Conservation (phyloP, 441 rosid genomes). For the Erodium trifolium region DNA sequence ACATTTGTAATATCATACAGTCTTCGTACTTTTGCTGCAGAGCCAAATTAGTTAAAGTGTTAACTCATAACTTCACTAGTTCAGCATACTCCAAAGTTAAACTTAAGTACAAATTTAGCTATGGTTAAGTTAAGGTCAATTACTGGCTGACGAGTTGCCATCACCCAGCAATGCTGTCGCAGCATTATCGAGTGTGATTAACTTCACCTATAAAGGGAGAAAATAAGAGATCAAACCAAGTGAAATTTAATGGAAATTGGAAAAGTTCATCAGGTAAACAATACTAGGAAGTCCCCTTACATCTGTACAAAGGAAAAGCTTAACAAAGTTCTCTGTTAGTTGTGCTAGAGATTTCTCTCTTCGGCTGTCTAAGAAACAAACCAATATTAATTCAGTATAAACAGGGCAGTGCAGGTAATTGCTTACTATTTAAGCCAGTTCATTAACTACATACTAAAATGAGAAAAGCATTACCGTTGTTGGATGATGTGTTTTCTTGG, state of each 20-base stretch:
- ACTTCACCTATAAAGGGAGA: conserved; percentile 34
- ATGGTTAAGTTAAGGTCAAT: conserved; percentile 9
- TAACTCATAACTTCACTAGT: conserved; percentile 6
- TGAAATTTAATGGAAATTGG: background rate
- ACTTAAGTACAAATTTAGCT: background rate
- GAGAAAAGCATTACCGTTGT: conserved; percentile 36
- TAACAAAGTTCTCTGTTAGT: conserved; percentile 77
- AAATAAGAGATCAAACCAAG: conserved; percentile 11
- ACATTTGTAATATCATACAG: conserved; percentile 86
- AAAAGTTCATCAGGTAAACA: conserved; percentile 5
- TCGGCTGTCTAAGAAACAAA: conserved; percentile 38
- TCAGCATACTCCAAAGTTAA: background rate
- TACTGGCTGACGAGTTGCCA: conserved; percentile 52
- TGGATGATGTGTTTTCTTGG: conserved; percentile 42
- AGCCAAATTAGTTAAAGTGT: conserved; percentile 12
- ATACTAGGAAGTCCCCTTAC: conserved; percentile 34
- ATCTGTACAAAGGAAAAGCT: conserved; percentile 75
- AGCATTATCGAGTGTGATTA: conserved; percentile 17
- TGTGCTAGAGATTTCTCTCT: conserved; percentile 67
- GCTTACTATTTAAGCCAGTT: background rate
- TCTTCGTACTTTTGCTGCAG: conserved; percentile 82
- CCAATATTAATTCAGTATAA: conserved; percentile 11
- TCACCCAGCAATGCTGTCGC: conserved; percentile 57
- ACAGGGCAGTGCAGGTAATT: background rate
- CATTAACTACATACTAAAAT: background rate